Evolutionary conservation across 306 rosid species (phyloP).

Genomic region (Begonia loranthoides): DNA sequence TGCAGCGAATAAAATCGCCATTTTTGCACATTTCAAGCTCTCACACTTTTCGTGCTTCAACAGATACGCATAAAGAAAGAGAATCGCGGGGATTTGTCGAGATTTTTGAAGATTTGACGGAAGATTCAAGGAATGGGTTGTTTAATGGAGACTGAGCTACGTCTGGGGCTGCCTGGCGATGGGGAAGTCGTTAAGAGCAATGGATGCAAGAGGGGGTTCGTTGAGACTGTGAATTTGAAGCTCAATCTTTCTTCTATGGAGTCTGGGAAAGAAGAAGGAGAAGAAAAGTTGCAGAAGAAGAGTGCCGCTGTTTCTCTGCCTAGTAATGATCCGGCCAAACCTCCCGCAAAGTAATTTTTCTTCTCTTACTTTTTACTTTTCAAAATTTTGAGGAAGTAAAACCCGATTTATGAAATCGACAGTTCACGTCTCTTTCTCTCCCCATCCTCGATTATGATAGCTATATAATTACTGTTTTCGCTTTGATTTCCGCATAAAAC

Average conservation of each 20-base stretch:
- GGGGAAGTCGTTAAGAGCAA: constrained; percentile 9
- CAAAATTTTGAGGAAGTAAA: background rate
- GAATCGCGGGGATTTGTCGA: no score
- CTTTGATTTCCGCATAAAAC: background rate
- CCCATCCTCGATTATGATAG: no score
- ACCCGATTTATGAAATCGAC: no score
- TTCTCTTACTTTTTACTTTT: background rate
- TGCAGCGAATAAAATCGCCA: no score
- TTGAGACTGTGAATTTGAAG: constrained; percentile 73
- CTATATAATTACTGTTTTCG: no score
- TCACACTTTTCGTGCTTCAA: no score
- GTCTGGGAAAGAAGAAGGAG: constrained; percentile 10
- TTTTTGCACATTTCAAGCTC: no score
- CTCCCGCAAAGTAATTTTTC: constrained; percentile 54
- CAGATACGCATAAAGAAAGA: no score
- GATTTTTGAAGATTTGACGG: no score
- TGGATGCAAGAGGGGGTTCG: constrained; percentile 57
- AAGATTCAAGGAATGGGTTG: no score
- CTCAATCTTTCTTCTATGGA: constrained; percentile 55
- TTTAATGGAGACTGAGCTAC: constrained; percentile 7
- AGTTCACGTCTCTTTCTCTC: no score
- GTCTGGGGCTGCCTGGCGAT: constrained; percentile 48
- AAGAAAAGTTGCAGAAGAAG: constrained; percentile 12
- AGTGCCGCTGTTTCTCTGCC: constrained; percentile 4
- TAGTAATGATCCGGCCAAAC: constrained; percentile 31